Evolutionary conservation across 306 rosid genomes (phyloP).

Genomic region (Inga oerstediana): DNA sequence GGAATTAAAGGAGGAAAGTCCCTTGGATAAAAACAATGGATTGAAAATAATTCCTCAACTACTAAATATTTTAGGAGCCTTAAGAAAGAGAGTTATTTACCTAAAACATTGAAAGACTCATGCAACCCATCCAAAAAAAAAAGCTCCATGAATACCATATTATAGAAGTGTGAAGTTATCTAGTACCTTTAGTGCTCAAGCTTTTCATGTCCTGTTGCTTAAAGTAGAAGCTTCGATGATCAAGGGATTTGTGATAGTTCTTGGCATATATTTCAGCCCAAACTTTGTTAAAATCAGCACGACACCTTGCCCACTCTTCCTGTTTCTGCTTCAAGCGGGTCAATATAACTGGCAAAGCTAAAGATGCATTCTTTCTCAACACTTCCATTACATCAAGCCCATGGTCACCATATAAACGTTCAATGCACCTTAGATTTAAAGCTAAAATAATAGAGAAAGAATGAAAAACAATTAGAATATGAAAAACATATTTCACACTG

Average conservation of each 20-base stretch:
- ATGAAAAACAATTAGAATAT: slow-evolving; percentile 33
- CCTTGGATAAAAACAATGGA: background rate
- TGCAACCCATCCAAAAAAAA: background rate
- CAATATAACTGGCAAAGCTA: slow-evolving; percentile 87
- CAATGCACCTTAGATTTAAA: slow-evolving; percentile 86
- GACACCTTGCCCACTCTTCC: slow-evolving; percentile 95
- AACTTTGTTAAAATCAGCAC: slow-evolving; percentile 82
- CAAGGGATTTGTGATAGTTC: slow-evolving; percentile 97
- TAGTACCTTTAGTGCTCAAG: slow-evolving; percentile 89
- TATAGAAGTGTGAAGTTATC: slow-evolving; percentile 12
- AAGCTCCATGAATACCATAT: slow-evolving; percentile 16
- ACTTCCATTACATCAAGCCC: slow-evolving; percentile 99
- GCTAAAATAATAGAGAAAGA: slow-evolving; percentile 50
- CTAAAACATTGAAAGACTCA: slow-evolving; percentile 13
- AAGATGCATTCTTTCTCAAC: slow-evolving; percentile 76
- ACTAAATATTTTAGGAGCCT: background rate
- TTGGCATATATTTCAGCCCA: slow-evolving; percentile 95
- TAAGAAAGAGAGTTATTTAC: background rate
- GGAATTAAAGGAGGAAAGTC: background rate
- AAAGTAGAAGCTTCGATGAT: slow-evolving; percentile 98
- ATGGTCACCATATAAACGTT: slow-evolving; percentile 95
- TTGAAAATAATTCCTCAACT: slow-evolving; percentile 2
- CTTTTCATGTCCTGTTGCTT: slow-evolving; percentile 95
- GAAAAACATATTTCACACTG: slow-evolving; percentile 20
- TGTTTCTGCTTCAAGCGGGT: slow-evolving; percentile 97